Base-by-base conservation (phyloP, 257 asterid genomes). In the Euphrasia confusa region DNA sequence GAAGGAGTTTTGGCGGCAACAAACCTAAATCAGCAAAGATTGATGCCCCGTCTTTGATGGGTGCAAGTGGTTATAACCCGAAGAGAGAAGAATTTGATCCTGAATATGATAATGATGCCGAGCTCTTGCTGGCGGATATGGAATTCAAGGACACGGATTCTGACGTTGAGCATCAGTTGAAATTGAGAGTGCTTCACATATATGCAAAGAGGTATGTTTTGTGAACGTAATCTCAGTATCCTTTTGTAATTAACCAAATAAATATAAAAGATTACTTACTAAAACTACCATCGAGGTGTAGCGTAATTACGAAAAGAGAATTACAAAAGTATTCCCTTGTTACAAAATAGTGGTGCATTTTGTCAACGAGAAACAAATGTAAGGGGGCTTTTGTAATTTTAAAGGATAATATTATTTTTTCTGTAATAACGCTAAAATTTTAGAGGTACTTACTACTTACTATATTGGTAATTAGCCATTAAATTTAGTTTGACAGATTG, bases 51-150 rank as follows among this genome's bases (percentile, higher is more conserved):
- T 83, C 95, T 61, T 73, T 84, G 74, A 58, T 74, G 84, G 88
- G 83, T 66, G 64, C 79, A 60, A 80, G 94, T 77, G 95, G 94
- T 56, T 90, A 87, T 81, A 84, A 84, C 66, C 72, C 72, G 2
- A 90, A 87, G 63, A 80, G 97, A 72, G 83, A 81, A 48, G 95
- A 90, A 63, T 90, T 90, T 74, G 97, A 90, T 68, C 82, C 85
- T 5, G 97, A 90, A 71, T 90, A 90, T 58, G 97, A 90, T 72
- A 87, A 84, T 70, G 95, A 90, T 62, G 97, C 97, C 10, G 97
- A 90, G 77, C 88, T 78, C 65, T 58, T 83, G 75, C 79, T 90
- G 69, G 94, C 95, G 45, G 97, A 90, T 66, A 87, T 90, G 95
- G 97, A 90, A 72, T 90, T 90, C 77, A 90, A 90, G 75, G 95